These are phyloP conservation scores for Smittium mucronatum DNA, from an alignment of 371 early-diverging fungal species.

Conservation along the genomic window DNA sequence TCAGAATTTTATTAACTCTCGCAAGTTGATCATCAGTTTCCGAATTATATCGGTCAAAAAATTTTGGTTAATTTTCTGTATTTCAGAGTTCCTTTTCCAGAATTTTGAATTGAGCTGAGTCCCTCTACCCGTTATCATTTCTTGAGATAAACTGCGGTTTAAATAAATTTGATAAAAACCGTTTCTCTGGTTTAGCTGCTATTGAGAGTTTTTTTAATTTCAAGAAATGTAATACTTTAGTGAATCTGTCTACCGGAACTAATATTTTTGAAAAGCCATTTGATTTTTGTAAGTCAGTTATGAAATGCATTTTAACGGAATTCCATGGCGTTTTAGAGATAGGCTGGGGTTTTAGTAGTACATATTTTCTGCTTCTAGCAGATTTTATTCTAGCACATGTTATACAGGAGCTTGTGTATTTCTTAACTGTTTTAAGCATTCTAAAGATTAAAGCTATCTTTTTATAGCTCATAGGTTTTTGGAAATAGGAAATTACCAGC, in stretches of 20 bases:
- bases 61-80: neutral
- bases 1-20: conserved; percentile 7
- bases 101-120: conserved; percentile 5
- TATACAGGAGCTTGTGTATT: conserved; percentile 7
- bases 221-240: conserved; percentile 36
- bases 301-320: conserved; percentile 37
- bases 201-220: conserved; percentile 15
- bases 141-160: conserved; percentile 2
- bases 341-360: conserved; percentile 15
- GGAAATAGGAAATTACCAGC: conserved; percentile 7
- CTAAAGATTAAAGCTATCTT: conserved; percentile 1
- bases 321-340: conserved; percentile 26
- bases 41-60: conserved; percentile 4
- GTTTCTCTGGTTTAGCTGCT: neutral
- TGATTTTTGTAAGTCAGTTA: conserved; percentile 32
- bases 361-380: neutral
- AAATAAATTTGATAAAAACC: conserved; percentile 4
- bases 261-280: conserved; percentile 26
- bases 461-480: too few species aligned
- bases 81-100: neutral
- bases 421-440: conserved; percentile 1
- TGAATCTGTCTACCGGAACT: conserved; percentile 34
- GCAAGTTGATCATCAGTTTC: conserved; percentile 6
- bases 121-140: conserved; percentile 8
- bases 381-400: conserved; percentile 2